These are phyloP conservation scores for Trichoderma sp. DNA, from an alignment of 2,329 filamentous ascomycete species.

Conservation along the genomic window DNA sequence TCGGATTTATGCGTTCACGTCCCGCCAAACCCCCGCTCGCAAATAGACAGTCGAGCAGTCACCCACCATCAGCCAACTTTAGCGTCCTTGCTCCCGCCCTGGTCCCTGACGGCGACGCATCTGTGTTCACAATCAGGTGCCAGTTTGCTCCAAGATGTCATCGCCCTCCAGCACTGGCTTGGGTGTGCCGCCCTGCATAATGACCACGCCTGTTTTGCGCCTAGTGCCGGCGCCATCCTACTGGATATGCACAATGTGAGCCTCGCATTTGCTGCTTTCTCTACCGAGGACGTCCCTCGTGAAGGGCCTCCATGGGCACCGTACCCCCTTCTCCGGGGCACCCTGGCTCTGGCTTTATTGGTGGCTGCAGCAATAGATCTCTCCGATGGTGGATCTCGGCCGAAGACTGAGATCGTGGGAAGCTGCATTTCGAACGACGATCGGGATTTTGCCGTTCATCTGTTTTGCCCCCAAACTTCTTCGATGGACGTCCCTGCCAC, in stretches of 20 bases:
- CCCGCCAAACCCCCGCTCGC: constrained; percentile 3
- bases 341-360: not conserved
- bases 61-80: not conserved
- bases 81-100: not conserved
- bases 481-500: not conserved
- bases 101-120: constrained; percentile 7
- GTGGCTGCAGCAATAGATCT: constrained; percentile 23
- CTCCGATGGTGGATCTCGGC: constrained; percentile 18
- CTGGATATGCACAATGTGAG: constrained; percentile 4
- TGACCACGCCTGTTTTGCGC: not conserved
- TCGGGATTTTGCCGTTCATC: constrained; percentile 3
- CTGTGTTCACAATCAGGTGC: not conserved
- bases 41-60: not conserved
- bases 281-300: not conserved
- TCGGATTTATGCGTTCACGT: not conserved
- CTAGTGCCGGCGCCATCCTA: not conserved
- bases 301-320: not conserved
- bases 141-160: not conserved
- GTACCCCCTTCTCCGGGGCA: not conserved
- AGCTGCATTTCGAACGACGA: not conserved
- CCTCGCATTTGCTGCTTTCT: not conserved
- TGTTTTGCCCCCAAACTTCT: not conserved
- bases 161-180: not conserved
- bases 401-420: constrained; percentile 20
- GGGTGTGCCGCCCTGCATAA: constrained; percentile 1